Conservation (phyloP, 805 yeast genomes). For the Saccharomycopsis capsularis region DNA sequence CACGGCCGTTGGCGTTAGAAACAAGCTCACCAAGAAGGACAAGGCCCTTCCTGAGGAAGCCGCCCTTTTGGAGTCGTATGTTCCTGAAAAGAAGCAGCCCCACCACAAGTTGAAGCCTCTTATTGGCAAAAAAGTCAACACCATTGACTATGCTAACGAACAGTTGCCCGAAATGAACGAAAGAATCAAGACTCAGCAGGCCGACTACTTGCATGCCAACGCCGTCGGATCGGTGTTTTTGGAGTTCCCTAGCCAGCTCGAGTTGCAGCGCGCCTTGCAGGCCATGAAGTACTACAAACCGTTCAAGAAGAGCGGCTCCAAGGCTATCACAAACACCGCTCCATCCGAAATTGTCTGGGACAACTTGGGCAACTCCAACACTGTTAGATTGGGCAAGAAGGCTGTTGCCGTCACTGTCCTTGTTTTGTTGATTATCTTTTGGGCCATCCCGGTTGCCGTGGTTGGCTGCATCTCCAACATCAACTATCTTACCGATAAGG, state of each 20-base stretch:
- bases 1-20: slow-evolving; percentile 51
- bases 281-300: slow-evolving; percentile 51
- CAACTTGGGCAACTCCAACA: slow-evolving; percentile 54
- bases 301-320: slow-evolving; percentile 39
- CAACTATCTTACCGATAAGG: slow-evolving; percentile 58
- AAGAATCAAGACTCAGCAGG: slow-evolving; percentile 55
- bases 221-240: slow-evolving; percentile 66
- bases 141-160: slow-evolving; percentile 66
- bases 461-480: slow-evolving; percentile 92
- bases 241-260: slow-evolving; percentile 77
- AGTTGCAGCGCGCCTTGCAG: slow-evolving; percentile 85
- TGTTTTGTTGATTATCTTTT: slow-evolving; percentile 67
- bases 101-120: slow-evolving; percentile 66
- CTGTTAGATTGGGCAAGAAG: slow-evolving; percentile 50
- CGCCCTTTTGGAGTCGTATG: slow-evolving; percentile 53
- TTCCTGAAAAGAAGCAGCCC: slow-evolving; percentile 72
- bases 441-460: slow-evolving; percentile 98
- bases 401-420: slow-evolving; percentile 56
- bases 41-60: slow-evolving; percentile 49
- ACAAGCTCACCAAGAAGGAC: slow-evolving; percentile 52
- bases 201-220: slow-evolving; percentile 41
- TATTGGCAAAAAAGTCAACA: slow-evolving; percentile 78
- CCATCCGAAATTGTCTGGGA: slow-evolving; percentile 87
- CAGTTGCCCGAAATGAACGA: slow-evolving; percentile 61
- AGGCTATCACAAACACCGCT: slow-evolving; percentile 52